Evolutionary conservation across 2,329 filamentous ascomycete genomes (phyloP).

Genomic region (Curvularia lunata): DNA sequence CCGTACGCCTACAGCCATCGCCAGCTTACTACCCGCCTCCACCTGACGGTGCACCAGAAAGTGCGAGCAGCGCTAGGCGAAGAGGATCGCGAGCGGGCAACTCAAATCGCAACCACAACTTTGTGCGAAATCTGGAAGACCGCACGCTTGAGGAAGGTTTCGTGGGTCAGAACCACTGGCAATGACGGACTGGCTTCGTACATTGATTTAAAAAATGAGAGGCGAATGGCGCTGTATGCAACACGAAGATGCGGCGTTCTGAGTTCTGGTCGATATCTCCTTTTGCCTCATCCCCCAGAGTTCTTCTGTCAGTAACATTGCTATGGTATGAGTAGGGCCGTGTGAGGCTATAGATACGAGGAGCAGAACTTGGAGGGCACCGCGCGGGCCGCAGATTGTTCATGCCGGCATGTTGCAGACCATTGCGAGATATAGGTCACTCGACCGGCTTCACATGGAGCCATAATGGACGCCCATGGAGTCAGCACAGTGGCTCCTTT

Average conservation of each 20-base stretch:
- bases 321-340: conserved; percentile 13
- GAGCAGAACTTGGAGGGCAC: conserved; percentile 13
- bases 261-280: conserved; percentile 16
- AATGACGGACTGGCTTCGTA: conserved; percentile 51
- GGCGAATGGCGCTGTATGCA: conserved; percentile 5
- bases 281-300: conserved; percentile 10
- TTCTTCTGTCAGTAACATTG: conserved; percentile 12
- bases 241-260: conserved; percentile 13
- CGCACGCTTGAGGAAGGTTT: conserved; percentile 92
- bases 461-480: not conserved
- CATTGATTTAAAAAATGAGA: conserved; percentile 12
- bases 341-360: conserved; percentile 10
- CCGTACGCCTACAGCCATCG: conserved; percentile 91
- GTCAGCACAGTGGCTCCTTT: conserved; percentile 7
- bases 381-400: conserved; percentile 16
- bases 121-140: conserved; percentile 94
- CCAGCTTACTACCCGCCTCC: conserved; percentile 97
- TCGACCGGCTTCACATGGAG: conserved; percentile 8
- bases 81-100: conserved; percentile 74
- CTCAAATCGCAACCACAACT: conserved; percentile 74
- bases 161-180: conserved; percentile 74
- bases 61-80: conserved; percentile 69
- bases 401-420: conserved; percentile 22
- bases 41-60: conserved; percentile 77
- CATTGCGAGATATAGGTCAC: conserved; percentile 15